Conservation (phyloP, 2,329 filamentous ascomycete species). For the Chrysoporthe deuterocubensis region DNA sequence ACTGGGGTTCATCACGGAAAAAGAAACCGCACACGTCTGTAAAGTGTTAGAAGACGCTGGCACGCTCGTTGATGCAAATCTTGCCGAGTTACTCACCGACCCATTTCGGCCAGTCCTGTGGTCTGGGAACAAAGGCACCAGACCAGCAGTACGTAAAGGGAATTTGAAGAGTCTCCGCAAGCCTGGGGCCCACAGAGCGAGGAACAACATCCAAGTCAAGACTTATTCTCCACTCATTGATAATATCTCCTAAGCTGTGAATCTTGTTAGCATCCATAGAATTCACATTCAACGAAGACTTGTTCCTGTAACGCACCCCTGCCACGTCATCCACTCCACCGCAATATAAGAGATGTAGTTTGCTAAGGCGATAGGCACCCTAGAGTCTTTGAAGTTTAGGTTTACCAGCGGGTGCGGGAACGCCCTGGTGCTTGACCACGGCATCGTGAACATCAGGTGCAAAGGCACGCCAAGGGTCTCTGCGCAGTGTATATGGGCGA, state of each 20-base stretch:
- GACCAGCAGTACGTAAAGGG: conserved; percentile 95
- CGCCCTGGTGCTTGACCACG: conserved; percentile 82
- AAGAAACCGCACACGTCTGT: too few species aligned
- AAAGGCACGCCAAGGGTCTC: conserved; percentile 76
- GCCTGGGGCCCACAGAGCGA: conserved; percentile 76
- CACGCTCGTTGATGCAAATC: too few species aligned
- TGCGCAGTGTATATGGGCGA: conserved; percentile 75
- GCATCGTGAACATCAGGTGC: conserved; percentile 95
- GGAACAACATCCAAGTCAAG: conserved; percentile 79
- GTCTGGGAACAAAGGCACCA: conserved; percentile 62
- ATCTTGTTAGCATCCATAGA: too few species aligned
- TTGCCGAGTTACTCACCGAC: too few species aligned
- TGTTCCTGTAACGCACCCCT: conserved; percentile 53
- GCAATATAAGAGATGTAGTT: conserved; percentile 85
- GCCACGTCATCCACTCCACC: conserved; percentile 92
- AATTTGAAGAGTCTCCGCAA: conserved; percentile 74
- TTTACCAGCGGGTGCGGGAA: conserved; percentile 89
- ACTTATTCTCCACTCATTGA: conserved; percentile 59
- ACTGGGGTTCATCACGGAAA: conserved; percentile 38
- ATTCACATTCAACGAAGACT: too few species aligned
- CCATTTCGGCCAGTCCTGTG: conserved; percentile 66
- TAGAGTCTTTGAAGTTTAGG: conserved; percentile 62
- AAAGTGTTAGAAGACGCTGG: too few species aligned
- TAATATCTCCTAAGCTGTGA: conserved; percentile 72
- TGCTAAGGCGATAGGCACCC: conserved; percentile 70